A percentile compares a stretch with the other conserved stretches of the same genome.
These are phyloP conservation scores for Wallacemonas sp. DNA, from an alignment of 208 protist genomes.

Conservation along the genomic window DNA sequence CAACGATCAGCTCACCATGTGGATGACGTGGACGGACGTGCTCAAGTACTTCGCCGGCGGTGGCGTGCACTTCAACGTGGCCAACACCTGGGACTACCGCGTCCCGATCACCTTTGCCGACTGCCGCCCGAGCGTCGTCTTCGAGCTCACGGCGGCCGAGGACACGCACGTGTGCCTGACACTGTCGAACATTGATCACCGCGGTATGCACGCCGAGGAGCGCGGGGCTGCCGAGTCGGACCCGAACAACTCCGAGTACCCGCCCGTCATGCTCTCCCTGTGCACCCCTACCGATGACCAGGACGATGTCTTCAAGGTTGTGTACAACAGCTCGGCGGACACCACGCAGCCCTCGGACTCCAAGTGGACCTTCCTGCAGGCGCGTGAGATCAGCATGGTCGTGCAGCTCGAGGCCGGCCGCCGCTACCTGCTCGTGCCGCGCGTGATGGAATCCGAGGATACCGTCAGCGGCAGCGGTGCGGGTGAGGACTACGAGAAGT, in stretches of 20 bases:
- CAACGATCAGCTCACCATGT: constrained; percentile 41
- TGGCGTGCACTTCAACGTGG: constrained; percentile 60
- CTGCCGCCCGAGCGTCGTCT: constrained; percentile 55
- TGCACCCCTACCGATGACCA: constrained; percentile 28
- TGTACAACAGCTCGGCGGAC: constrained; percentile 64
- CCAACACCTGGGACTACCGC: constrained; percentile 53
- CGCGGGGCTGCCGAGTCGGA: constrained; percentile 26
- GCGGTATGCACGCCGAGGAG: constrained; percentile 32
- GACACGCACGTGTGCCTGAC: constrained; percentile 52
- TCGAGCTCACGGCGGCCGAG: constrained; percentile 57
- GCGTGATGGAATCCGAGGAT: constrained; percentile 66
- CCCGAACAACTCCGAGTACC: constrained; percentile 56
- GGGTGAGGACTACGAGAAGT: constrained; percentile 36
- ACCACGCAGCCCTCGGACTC: constrained; percentile 46
- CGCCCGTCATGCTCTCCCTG: constrained; percentile 83
- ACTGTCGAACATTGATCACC: constrained; percentile 70
- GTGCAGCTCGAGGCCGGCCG: constrained; percentile 51
- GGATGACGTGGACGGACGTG: constrained; percentile 73
- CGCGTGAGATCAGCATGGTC: constrained; percentile 77
- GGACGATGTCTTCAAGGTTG: constrained; percentile 41
- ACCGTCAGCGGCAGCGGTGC: constrained; percentile 28
- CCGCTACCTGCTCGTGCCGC: constrained; percentile 73
- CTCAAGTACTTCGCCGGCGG: constrained; percentile 81
- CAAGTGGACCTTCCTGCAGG: constrained; percentile 82
- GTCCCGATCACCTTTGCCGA: constrained; percentile 73